A percentile compares a stretch with the other conserved stretches of the same genome.
These are phyloP conservation scores for Austroboletus niveus DNA, from an alignment of 1,284 basidiomycete species.

Conservation along the genomic window DNA sequence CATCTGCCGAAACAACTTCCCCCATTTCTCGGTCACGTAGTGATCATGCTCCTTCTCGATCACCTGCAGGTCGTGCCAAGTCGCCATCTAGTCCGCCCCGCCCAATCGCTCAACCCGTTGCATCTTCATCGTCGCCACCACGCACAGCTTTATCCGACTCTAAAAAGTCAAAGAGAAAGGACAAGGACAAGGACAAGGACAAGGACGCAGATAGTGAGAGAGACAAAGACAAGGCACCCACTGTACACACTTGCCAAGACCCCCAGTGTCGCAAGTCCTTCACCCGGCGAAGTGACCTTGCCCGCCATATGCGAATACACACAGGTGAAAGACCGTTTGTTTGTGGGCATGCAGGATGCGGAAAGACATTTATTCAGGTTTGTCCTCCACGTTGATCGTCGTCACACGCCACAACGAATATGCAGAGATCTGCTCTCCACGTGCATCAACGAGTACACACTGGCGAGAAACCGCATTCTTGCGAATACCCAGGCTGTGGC, in stretches of 20 bases:
- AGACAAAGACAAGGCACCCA: constrained; percentile 29
- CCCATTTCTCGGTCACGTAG: constrained; percentile 34
- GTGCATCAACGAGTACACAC: constrained; percentile 87
- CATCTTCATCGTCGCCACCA: constrained; percentile 33
- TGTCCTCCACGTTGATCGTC: constrained; percentile 10
- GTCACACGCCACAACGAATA: constrained; percentile 11
- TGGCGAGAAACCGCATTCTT: constrained; percentile 86
- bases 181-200: constrained; percentile 30
- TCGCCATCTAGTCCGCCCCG: constrained; percentile 34
- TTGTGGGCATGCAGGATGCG: constrained; percentile 67
- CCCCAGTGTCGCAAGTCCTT: constrained; percentile 74
- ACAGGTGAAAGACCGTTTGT: constrained; percentile 85
- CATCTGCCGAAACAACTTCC: constrained; percentile 26
- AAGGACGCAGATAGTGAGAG: constrained; percentile 34
- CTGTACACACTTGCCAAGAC: constrained; percentile 55
- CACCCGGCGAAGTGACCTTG: constrained; percentile 71
- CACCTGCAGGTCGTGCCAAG: constrained; percentile 18
- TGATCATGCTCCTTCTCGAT: constrained; percentile 22
- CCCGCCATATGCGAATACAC: constrained; percentile 82
- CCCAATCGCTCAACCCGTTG: constrained; percentile 32
- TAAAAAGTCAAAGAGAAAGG: constrained; percentile 42
- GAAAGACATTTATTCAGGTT: constrained; percentile 86
- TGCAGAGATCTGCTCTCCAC: constrained; percentile 78
- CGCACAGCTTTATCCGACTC: constrained; percentile 17
- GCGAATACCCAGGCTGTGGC: constrained; percentile 80